Evolutionary conservation across 2,329 filamentous ascomycete species (phyloP), one percentile per base, ranked within the genome.

Genomic region (Purpureocillium lavendulum): DNA sequence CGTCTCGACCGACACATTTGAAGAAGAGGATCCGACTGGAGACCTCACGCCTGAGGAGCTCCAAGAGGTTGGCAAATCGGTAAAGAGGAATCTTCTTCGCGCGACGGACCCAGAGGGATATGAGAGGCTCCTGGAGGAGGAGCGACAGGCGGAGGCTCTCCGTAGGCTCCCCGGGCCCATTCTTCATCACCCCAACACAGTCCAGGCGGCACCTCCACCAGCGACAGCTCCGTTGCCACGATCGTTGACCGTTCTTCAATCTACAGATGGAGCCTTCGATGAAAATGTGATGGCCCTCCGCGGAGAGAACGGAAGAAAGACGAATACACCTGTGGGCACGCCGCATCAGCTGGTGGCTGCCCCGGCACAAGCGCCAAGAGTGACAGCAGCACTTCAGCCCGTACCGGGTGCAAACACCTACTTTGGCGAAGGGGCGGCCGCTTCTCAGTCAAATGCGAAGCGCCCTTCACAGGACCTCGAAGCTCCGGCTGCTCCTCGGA

Each of bases 1-100:
- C 40, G 69, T 75, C 3, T 72, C 81, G 30, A 84, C 81, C 1
- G 82, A 90, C 48, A 82, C 81, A 0, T 87, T 87, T 47, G 80
- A 84, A 47, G 70, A 77, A 47, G 81, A 88, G 46, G 81, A 84
- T 41, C 62, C 80, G 36, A 69, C 70, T 11, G 54, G 52, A 1
- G 49, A 51, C 14, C 58, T 89, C 16, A 80, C 77, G 0, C 64
- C 67, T 0, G 77, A 83, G 38, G 83, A 88, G 45, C 56, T 67
- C 9, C 63, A 61, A 33, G 73, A 80, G 34, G 76, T 77, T 1
- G 65, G 73, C 14, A 45, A 49, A n/a, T 47, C 61, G 47, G 49
- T 60, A 15, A 50, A 53, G n/a, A 24, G 60, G 43, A 57, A 62
- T 30, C 45, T 47, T 3, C 50, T 65, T 21, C 56, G 61, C 3